Conservation (phyloP, 2,329 filamentous ascomycete species). For the Calonectria leucothoes region DNA sequence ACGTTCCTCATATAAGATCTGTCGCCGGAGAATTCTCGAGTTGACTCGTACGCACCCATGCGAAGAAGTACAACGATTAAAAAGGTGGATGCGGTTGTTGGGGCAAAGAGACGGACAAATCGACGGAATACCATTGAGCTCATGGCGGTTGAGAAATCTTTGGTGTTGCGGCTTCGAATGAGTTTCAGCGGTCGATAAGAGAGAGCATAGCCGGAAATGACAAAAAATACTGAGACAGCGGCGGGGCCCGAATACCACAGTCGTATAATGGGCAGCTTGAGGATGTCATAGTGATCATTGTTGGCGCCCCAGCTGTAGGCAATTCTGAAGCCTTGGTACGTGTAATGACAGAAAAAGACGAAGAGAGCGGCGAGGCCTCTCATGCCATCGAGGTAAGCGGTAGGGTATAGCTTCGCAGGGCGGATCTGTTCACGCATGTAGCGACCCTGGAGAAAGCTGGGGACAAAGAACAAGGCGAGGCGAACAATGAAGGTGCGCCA, state of each 20-base stretch:
- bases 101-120: slow-evolving; percentile 63
- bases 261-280: slow-evolving; percentile 65
- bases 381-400: slow-evolving; percentile 69
- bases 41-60: slow-evolving; percentile 61
- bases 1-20: slow-evolving; percentile 59
- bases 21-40: slow-evolving; percentile 58
- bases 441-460: slow-evolving; percentile 63
- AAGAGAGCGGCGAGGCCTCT: slow-evolving; percentile 66
- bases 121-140: slow-evolving; percentile 64
- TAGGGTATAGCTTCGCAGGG: slow-evolving; percentile 59
- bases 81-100: slow-evolving; percentile 62
- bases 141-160: slow-evolving; percentile 58
- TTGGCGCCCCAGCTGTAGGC: slow-evolving; percentile 61
- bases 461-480: slow-evolving; percentile 58
- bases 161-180: slow-evolving; percentile 49
- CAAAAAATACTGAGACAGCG: slow-evolving; percentile 71
- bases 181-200: slow-evolving; percentile 64
- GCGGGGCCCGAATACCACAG: slow-evolving; percentile 66
- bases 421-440: slow-evolving; percentile 54
- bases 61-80: slow-evolving; percentile 58
- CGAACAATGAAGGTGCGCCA: slow-evolving; percentile 54
- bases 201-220: slow-evolving; percentile 71
- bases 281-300: slow-evolving; percentile 56
- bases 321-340: slow-evolving; percentile 64
- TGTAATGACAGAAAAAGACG: slow-evolving; percentile 68